Conservation (phyloP, 2,329 filamentous ascomycete species). For the Claviceps africana region DNA sequence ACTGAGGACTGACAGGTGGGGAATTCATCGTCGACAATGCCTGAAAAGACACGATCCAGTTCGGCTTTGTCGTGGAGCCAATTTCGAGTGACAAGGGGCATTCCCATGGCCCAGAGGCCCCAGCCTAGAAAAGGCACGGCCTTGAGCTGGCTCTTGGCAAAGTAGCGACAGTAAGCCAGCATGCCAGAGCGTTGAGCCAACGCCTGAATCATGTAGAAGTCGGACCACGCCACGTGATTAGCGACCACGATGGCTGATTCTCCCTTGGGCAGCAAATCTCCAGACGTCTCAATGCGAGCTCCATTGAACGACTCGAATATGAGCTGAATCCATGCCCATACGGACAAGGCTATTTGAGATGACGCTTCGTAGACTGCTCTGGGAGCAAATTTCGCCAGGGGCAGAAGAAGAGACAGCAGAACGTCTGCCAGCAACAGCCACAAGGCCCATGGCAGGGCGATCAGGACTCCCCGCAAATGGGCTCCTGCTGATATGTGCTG, state of each 20-base stretch:
- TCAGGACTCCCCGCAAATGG: conserved; percentile 27
- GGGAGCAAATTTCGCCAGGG: conserved; percentile 32
- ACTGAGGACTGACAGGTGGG: conserved; percentile 37
- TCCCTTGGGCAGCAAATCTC: conserved; percentile 33
- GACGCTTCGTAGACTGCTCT: conserved; percentile 38
- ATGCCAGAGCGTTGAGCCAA: conserved; percentile 39
- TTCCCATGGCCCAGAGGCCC: conserved; percentile 51
- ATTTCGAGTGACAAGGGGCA: conserved; percentile 47
- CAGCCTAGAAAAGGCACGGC: conserved; percentile 48
- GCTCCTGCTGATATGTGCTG: conserved; percentile 13
- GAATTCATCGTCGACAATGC: conserved; percentile 36
- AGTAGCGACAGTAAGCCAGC: conserved; percentile 48
- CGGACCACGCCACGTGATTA: conserved; percentile 47
- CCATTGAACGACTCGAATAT: conserved; percentile 42
- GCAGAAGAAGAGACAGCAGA: conserved; percentile 33
- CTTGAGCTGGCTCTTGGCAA: conserved; percentile 45
- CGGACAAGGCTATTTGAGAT: conserved; percentile 37
- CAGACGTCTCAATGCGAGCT: conserved; percentile 37
- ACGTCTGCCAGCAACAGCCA: conserved; percentile 38
- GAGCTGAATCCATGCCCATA: conserved; percentile 43
- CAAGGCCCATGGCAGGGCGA: conserved; percentile 37
- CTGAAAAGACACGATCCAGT: conserved; percentile 41
- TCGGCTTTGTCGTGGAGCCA: conserved; percentile 44
- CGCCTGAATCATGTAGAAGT: conserved; percentile 51
- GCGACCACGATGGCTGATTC: conserved; percentile 47